A percentile compares a stretch with the other conserved stretches of the same genome.
Conservation (phyloP, 441 rosid genomes). For the Metrosideros polymorpha region DNA sequence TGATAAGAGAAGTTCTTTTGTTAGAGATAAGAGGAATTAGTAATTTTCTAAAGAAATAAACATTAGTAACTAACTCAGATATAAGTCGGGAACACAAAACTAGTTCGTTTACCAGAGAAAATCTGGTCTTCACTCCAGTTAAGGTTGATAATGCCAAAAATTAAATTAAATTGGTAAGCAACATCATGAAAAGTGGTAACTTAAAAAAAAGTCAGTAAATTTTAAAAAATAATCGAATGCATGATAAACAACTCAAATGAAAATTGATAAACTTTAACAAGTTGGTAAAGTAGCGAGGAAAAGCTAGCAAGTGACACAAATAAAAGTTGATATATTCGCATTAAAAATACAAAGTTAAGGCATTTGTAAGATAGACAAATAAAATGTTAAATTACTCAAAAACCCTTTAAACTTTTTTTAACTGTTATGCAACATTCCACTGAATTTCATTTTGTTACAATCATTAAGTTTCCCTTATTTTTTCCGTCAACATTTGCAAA, state of each 20-base stretch:
- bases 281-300: neutral
- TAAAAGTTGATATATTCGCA: neutral
- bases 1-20: neutral
- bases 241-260: neutral
- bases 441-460: neutral
- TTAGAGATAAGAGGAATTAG: neutral
- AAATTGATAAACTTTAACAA: neutral
- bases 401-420: neutral
- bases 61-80: neutral
- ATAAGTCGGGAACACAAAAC: neutral
- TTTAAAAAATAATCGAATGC: neutral
- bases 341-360: neutral
- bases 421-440: neutral
- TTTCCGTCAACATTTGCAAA: neutral
- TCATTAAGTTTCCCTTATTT: neutral
- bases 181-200: neutral
- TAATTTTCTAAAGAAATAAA: neutral
- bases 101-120: neutral
- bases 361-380: neutral
- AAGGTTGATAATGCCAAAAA: neutral
- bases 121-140: neutral
- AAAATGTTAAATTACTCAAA: neutral
- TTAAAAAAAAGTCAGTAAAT: neutral
- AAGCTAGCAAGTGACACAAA: neutral
- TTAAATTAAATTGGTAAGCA: too few relatives aligned